A percentile compares a stretch with the other conserved stretches of the same genome.
Conservation (phyloP, 2,329 filamentous ascomycete species). For the Trichoderma sp. region DNA sequence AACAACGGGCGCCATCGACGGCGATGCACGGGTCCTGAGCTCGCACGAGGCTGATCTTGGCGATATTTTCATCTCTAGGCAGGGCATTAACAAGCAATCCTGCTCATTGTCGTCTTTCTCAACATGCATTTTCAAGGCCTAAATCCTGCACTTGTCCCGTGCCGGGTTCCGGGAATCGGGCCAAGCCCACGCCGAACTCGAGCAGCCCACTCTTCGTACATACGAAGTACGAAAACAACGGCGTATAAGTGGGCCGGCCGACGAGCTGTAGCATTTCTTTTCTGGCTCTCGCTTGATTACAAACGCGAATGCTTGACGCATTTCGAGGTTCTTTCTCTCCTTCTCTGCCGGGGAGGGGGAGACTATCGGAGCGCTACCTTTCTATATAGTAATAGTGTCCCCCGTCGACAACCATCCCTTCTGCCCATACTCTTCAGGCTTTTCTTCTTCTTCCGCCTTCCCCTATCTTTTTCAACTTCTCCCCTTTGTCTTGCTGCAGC, state of each 20-base stretch:
- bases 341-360: not conserved
- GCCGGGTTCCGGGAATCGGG: slow-evolving; percentile 13
- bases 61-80: not conserved
- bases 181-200: slow-evolving; percentile 2
- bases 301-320: slow-evolving; percentile 3
- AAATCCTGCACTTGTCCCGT: slow-evolving; percentile 4
- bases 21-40: slow-evolving; percentile 7
- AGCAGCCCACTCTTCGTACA: slow-evolving; percentile 9
- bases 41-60: not conserved
- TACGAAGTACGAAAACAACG: slow-evolving; percentile 9
- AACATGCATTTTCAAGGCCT: not conserved
- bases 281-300: not conserved
- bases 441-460: not conserved
- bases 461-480: not conserved
- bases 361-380: not conserved
- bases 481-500: not conserved
- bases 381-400: slow-evolving; percentile 6
- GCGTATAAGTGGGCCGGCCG: slow-evolving; percentile 7
- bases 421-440: not conserved
- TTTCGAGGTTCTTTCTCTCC: not conserved
- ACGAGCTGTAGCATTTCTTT: slow-evolving; percentile 1
- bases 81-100: not conserved
- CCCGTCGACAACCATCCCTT: not conserved
- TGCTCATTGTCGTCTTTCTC: not conserved
- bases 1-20: not conserved